Evolutionary conservation across 2,329 filamentous ascomycete genomes (phyloP), one percentile per base, ranked within the genome.

Genomic region (Cryphonectria radicalis): DNA sequence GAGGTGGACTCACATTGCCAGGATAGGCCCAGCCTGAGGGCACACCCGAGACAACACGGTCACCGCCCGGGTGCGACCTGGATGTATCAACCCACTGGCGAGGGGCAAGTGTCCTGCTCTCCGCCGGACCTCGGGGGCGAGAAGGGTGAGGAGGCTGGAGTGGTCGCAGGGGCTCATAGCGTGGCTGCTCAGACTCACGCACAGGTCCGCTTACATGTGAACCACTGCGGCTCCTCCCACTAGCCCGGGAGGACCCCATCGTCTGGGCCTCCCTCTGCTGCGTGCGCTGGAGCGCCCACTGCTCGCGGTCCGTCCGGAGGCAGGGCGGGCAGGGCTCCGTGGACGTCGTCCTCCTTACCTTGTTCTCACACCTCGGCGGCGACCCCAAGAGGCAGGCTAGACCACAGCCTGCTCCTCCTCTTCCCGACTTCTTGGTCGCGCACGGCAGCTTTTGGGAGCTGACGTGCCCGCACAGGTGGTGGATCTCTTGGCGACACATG

Each of bases 71-170:
- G 22, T 40, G 14, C 6, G 32, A n/a, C 35, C 32, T 22, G 35
- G 59, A 62, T 19, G 59, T 62, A n/a, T 62, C 59, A 35, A 62
- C 59, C 59, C 59, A 62, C 32, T n/a, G 32, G 59, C 59, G 35
- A 62, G 59, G 10, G 4, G 19, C 59, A 40, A 35, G 59, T 3
- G 59, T 22, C 19, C 19, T 40, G 19, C 17, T n/a, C 59, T 62
- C 22, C 7, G 59, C 32, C 35, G 22, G 35, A 40, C 59, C 25
- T 40, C 32, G 59, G 2, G 3, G 13, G 57, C 8, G 35, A 14
- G 59, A 8, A 62, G 22, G 32, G 17, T 40, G 59, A 6, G 22
- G 59, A 13, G n/a, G 59, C 59, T 40, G 59, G 19, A 14, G 11
- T 19, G 22, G 17, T 17, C 19, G 43, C 43, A 22, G 43, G 19